phyloP scores from a whole-genome alignment of 1,284 basidiomycete genomes.

The Mrakiaceae sp. region DNA sequence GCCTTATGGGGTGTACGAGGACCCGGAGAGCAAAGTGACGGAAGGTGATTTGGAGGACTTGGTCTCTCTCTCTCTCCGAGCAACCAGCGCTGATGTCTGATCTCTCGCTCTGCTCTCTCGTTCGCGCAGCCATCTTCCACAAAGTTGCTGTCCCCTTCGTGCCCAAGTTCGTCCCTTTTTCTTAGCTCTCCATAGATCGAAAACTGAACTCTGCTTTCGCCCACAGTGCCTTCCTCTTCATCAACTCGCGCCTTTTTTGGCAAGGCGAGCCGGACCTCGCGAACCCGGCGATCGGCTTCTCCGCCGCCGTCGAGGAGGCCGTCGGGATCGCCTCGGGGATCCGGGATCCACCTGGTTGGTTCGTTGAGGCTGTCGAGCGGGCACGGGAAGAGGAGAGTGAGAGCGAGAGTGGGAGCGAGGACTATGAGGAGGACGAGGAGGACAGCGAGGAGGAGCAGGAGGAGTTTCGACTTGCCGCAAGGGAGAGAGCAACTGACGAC shows the following conservation, averaged over 20 bases:
- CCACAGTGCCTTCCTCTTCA: not conserved
- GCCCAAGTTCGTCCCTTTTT: slow-evolving; percentile 1
- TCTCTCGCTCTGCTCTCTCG: not conserved
- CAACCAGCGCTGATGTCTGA: not conserved
- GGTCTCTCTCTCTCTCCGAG: not conserved
- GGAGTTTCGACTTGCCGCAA: not conserved
- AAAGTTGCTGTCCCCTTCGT: slow-evolving; percentile 1
- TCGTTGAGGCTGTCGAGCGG: not conserved
- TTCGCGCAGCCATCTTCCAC: not conserved
- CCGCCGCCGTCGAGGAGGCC: slow-evolving; percentile 1
- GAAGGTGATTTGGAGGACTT: not conserved
- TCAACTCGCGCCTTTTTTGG: slow-evolving; percentile 4
- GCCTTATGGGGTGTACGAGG: not conserved
- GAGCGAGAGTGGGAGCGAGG: not conserved
- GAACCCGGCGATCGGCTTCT: not conserved
- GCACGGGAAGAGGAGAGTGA: not conserved
- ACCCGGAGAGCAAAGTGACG: slow-evolving; percentile 1
- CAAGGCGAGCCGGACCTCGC: slow-evolving; percentile 8
- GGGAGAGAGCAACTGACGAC: not conserved
- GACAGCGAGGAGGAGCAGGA: not conserved
- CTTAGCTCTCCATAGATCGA: not conserved
- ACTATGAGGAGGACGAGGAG: not conserved
- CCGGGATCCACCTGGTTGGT: slow-evolving; percentile 1
- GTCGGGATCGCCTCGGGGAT: slow-evolving; percentile 5
- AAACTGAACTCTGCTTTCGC: too few relatives aligned